A percentile compares a stretch with the other conserved stretches of the same genome.
phyloP scores from a whole-genome alignment of 371 early-diverging fungal genomes.

The Phascolomyces articulosus region DNA sequence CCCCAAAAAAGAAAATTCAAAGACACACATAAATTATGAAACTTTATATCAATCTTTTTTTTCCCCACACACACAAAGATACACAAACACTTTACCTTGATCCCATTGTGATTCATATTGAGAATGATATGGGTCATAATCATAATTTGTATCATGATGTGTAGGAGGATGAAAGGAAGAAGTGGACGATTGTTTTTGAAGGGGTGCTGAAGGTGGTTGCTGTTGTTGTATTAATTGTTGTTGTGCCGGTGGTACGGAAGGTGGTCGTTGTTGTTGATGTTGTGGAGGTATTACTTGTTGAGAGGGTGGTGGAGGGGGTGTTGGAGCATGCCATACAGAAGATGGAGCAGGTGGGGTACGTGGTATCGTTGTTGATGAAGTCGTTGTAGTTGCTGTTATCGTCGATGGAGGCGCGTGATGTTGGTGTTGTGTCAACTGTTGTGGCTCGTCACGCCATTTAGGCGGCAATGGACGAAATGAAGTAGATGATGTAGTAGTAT shows the following conservation, averaged over 20 bases:
- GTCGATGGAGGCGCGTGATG: constrained; percentile 13
- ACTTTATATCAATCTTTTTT: too few relatives aligned
- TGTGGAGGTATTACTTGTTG: too few relatives aligned
- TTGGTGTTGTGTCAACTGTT: constrained; percentile 1
- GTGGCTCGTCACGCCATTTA: constrained; percentile 12
- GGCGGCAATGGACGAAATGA: constrained; percentile 14
- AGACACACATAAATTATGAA: not conserved
- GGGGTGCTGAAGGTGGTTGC: not conserved
- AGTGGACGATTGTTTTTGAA: not conserved
- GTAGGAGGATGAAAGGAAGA: constrained; percentile 6
- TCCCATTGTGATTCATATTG: constrained; percentile 20
- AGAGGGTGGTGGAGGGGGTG: constrained; percentile 7
- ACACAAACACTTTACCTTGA: constrained; percentile 22
- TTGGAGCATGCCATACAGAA: constrained; percentile 15
- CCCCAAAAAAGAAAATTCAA: not conserved
- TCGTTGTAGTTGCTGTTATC: not conserved
- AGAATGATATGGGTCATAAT: constrained; percentile 21
- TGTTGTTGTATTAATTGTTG: not conserved
- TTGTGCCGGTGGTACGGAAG: too few relatives aligned
- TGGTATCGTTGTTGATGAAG: constrained; percentile 1
- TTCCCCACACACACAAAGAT: too few relatives aligned
- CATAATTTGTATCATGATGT: constrained; percentile 9
- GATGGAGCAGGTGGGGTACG: constrained; percentile 5
- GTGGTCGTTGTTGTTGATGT: not conserved
- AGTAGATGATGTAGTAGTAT: not conserved